Base-by-base conservation (phyloP, 2,329 filamentous ascomycete species). In the Microcera coccophila region DNA sequence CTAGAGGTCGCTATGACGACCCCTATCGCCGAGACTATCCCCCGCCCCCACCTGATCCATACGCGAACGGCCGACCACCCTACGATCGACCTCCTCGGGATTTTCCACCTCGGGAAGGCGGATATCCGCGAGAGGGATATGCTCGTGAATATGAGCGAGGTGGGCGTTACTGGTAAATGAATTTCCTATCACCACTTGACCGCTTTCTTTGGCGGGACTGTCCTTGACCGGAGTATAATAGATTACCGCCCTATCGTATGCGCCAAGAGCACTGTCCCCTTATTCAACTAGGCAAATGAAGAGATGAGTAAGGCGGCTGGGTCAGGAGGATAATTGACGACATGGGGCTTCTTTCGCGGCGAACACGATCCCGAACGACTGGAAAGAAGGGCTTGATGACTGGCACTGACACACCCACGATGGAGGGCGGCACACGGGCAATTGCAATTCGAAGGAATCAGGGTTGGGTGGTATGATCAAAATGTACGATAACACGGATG, bases 1-100 rank as follows among this genome's bases (percentile, higher is more conserved):
- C 82, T 51, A 79, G 85, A 49, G 75, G 78, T 53, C 73, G 85
- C 45, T 87, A 86, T 59, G 85, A 90, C 45, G 88, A 93, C 57
- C 84, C 85, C 21, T 93, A 91, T 68, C 78, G 81, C 54, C 73
- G 82, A 52, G 79, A 85, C 60, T 78, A 85, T 59, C 78, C 82
- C 51, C n/a, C n/a, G n/a, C 79, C 81, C 37, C 75, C 82, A 41
- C 76, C 81, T 38, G 80, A 83, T 45, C 78, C 79, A 36, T 84
- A 84, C 55, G 70, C 67, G 53, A 78, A 76, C 50, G 76, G 75
- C 34, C 72, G 78, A 33, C 66, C 65, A 20, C 73, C 76, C 3
- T 82, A 82, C 51, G 77, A 81, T 41, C 74, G 77, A 15, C 73
- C 74, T 24, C 68, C 75, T 8, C 68, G 75, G 32, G 76, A 78